These are phyloP conservation scores for Cucurbita moschata DNA, from an alignment of 306 rosid genomes.

Conservation along the genomic window DNA sequence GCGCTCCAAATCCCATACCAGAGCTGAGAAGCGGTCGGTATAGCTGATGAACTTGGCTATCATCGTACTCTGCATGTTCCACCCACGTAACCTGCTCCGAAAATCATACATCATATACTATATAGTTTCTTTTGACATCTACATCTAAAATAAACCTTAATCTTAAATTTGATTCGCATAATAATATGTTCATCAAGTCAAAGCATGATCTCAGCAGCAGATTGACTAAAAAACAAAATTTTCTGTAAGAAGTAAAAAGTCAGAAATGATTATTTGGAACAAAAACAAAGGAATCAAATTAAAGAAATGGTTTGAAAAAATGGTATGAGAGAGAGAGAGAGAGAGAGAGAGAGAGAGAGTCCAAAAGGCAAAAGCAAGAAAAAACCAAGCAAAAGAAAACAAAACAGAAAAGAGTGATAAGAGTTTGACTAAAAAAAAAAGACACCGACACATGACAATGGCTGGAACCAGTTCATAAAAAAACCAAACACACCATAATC, in stretches of 20 bases:
- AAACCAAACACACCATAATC: constrained; percentile 2
- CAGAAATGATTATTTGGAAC: neutral
- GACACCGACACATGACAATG: constrained; percentile 9
- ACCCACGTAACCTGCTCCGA: constrained; percentile 85
- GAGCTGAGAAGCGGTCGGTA: constrained; percentile 65
- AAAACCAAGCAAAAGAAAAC: neutral
- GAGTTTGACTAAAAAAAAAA: constrained; percentile 11
- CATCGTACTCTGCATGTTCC: constrained; percentile 88
- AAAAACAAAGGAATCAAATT: neutral
- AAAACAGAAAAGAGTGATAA: neutral
- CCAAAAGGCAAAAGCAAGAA: neutral
- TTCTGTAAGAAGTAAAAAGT: neutral
- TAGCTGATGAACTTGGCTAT: constrained; percentile 64
- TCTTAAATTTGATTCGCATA: neutral
- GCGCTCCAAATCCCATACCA: constrained; percentile 84
- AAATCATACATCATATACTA: neutral
- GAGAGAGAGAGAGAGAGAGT: neutral
- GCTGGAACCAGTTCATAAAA: constrained; percentile 57
- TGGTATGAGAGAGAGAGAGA: no score
- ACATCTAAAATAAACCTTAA: neutral
- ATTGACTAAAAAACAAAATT: neutral
- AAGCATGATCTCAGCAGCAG: neutral
- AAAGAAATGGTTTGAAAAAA: neutral
- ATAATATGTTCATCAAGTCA: neutral
- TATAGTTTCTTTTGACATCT: neutral